Evolutionary conservation across 2,329 filamentous ascomycete species (phyloP), one percentile per base, ranked within the genome.

Genomic region (Bipolaris gigantea): DNA sequence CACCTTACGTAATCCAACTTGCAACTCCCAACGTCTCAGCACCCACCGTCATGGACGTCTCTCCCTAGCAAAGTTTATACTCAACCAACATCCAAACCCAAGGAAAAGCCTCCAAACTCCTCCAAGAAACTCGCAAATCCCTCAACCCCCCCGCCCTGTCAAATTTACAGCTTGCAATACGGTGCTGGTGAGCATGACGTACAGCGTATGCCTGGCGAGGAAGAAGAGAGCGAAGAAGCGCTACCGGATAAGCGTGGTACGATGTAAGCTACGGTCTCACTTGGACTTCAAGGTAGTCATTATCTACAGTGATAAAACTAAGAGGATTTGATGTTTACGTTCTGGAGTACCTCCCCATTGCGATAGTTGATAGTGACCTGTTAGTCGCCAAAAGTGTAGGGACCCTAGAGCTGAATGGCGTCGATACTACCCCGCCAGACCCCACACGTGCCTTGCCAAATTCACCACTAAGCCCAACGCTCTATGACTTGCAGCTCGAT

Each of bases 371-470:
- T 43, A 43, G 36, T 49, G 42, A 48, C 38, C 36, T 21, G 15
- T 49, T 25, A 11, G 25, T 25, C 34, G 19, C n/a, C 19, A 6
- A 19, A 11, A 48, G 30, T 15, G 40, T 16, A 46, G n/a, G 5
- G 41, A 55, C 35, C 55, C 48, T 51, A n/a, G 46, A 52, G 39
- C 51, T 58, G 13, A 42, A 23, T 15, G 41, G 38, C 50, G 25
- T 33, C n/a, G 33, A 48, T 55, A 57, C 63, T 55, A 57, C 63
- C 64, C 66, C 64, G 59, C 63, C 62, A 66, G 53, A 61, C 62
- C 66, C 67, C 65, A 60, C 65, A 69, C 61, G 63, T 66, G 65
- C 60, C 45, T 40, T 48, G 50, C 46, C 48, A 67, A 64, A 57
- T 65, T 69, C 64, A 68, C 59, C 23, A 48, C 48, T 39, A 42